These are phyloP conservation scores for Biscogniauxia mediterranea DNA, from an alignment of 2,329 filamentous ascomycete genomes.

Conservation along the genomic window DNA sequence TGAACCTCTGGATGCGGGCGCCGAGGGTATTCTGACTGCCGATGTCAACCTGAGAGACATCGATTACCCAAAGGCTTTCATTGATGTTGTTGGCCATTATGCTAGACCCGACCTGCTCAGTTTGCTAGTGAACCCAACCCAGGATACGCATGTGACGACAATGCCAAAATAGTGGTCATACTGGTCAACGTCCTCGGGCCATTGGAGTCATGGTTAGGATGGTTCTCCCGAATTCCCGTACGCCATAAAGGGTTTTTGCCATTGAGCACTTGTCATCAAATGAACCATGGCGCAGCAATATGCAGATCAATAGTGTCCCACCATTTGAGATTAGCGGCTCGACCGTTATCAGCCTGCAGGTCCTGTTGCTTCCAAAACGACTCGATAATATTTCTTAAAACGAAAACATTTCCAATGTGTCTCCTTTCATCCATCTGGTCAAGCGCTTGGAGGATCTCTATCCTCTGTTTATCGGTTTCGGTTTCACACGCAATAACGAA, in stretches of 20 bases:
- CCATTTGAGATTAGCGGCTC: slow-evolving; percentile 35
- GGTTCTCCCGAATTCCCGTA: slow-evolving; percentile 1
- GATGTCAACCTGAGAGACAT: slow-evolving; percentile 48
- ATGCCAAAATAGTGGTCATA: slow-evolving; percentile 26
- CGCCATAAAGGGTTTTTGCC: background rate
- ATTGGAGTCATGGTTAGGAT: background rate
- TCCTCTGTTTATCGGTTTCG: slow-evolving; percentile 40
- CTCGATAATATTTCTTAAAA: slow-evolving; percentile 43
- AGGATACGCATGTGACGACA: slow-evolving; percentile 29
- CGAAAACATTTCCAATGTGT: slow-evolving; percentile 45
- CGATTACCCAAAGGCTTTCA: slow-evolving; percentile 39
- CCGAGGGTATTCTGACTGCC: slow-evolving; percentile 50
- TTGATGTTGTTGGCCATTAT: slow-evolving; percentile 39
- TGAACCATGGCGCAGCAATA: slow-evolving; percentile 35
- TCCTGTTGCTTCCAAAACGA: slow-evolving; percentile 46
- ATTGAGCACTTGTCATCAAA: slow-evolving; percentile 24
- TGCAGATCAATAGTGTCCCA: slow-evolving; percentile 38
- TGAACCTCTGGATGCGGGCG: slow-evolving; percentile 35
- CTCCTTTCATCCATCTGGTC: slow-evolving; percentile 42
- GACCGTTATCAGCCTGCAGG: slow-evolving; percentile 35
- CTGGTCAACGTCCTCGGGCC: background rate
- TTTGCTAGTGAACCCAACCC: slow-evolving; percentile 37
- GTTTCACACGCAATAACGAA: slow-evolving; percentile 48
- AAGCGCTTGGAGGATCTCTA: slow-evolving; percentile 39
- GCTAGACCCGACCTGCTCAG: slow-evolving; percentile 41